Evolutionary conservation across 2,329 filamentous ascomycete species (phyloP).

Genomic region (Teratosphaeria viscida): DNA sequence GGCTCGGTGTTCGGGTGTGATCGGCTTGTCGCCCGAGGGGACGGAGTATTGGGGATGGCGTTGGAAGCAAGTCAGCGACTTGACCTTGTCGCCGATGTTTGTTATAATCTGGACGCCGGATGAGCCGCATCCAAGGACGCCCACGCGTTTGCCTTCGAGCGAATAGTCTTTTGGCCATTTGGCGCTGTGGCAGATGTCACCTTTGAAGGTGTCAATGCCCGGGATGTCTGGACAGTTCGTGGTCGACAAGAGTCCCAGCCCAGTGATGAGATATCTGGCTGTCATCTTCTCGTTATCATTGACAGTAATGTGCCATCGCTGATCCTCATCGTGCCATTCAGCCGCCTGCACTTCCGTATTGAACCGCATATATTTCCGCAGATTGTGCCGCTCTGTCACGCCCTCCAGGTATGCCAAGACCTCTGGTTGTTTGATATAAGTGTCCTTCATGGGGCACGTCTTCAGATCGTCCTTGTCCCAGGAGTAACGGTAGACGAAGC

Average conservation of each 20-base stretch:
- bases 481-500: constrained; percentile 23
- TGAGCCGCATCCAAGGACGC: constrained; percentile 33
- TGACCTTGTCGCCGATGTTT: constrained; percentile 24
- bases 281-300: constrained; percentile 13
- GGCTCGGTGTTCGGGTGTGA: constrained; percentile 19
- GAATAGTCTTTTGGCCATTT: constrained; percentile 32
- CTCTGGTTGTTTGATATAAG: constrained; percentile 27
- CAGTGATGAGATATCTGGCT: constrained; percentile 24
- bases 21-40: constrained; percentile 21
- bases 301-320: constrained; percentile 23
- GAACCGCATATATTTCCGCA: constrained; percentile 31
- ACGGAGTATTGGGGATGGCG: constrained; percentile 29
- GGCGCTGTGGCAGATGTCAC: constrained; percentile 35
- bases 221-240: constrained; percentile 26
- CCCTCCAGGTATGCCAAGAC: constrained; percentile 26
- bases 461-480: constrained; percentile 26
- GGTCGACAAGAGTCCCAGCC: constrained; percentile 23
- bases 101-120: constrained; percentile 35
- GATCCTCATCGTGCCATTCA: constrained; percentile 20
- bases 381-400: constrained; percentile 23
- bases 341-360: constrained; percentile 28
- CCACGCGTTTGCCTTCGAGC: constrained; percentile 30
- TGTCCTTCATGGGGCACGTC: constrained; percentile 27
- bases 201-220: constrained; percentile 33
- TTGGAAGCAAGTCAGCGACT: constrained; percentile 24